These are phyloP conservation scores for Phellopilus nigrolimitatus DNA, from an alignment of 1,284 basidiomycete genomes.

Conservation along the genomic window DNA sequence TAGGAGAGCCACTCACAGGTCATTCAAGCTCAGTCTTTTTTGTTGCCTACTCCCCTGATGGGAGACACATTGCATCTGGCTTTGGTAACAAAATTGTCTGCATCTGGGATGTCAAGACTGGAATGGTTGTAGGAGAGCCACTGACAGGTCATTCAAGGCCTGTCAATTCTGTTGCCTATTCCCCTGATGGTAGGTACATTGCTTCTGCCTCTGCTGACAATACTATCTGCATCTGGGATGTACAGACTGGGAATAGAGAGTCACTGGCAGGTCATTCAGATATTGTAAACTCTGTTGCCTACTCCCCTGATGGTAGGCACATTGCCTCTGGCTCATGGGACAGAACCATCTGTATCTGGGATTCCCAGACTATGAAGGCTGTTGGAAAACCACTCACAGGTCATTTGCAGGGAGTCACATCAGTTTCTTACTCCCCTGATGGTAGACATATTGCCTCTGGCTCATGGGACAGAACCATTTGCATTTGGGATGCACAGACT, in stretches of 20 bases:
- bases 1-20: too few relatives aligned
- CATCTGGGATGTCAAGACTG: too few relatives aligned
- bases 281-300: neutral
- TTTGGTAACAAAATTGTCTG: too few relatives aligned
- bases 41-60: too few relatives aligned
- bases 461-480: neutral
- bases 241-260: neutral
- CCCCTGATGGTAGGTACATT: too few relatives aligned
- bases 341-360: constrained; percentile 9
- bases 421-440: too few relatives aligned
- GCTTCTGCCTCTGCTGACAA: constrained; percentile 87
- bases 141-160: too few relatives aligned
- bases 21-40: too few relatives aligned
- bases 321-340: constrained; percentile 10
- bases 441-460: constrained; percentile 1
- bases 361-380: neutral
- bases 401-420: too few relatives aligned
- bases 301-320: constrained; percentile 1
- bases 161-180: too few relatives aligned
- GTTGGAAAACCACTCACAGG: too few relatives aligned
- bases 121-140: too few relatives aligned
- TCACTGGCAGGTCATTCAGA: neutral
- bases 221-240: constrained; percentile 83
- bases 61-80: constrained; percentile 15
- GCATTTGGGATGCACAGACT: constrained; percentile 12